A percentile compares a stretch with the other conserved stretches of the same genome.
phyloP scores from a whole-genome alignment of 805 yeast species.

The Myxozyma geophila region DNA sequence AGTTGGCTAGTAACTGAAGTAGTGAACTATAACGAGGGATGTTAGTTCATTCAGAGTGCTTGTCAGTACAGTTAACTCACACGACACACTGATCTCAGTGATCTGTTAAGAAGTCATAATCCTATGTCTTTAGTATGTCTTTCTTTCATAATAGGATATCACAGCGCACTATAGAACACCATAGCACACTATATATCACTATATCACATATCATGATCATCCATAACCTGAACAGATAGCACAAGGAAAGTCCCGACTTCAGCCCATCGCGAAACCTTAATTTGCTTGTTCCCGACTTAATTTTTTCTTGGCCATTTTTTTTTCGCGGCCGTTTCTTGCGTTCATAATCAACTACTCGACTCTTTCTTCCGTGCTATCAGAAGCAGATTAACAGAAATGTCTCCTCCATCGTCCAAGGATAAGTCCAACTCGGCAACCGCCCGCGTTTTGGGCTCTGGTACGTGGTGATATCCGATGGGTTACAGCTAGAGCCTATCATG shows the following conservation, averaged over 20 bases:
- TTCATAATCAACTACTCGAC: not conserved
- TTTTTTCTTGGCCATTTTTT: not conserved
- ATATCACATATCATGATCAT: too few species aligned
- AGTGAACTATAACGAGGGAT: too few species aligned
- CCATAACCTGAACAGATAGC: too few species aligned
- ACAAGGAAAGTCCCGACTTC: not conserved
- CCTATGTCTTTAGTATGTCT: too few species aligned
- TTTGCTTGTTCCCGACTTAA: not conserved
- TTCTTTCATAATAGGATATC: too few species aligned
- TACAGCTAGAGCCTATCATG: not conserved
- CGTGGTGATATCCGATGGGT: constrained; percentile 19
- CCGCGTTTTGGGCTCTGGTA: constrained; percentile 84
- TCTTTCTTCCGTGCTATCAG: not conserved
- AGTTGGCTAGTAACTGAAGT: too few species aligned
- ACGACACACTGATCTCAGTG: too few species aligned
- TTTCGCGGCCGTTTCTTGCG: not conserved
- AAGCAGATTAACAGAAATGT: constrained; percentile 21
- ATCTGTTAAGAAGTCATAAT: too few species aligned
- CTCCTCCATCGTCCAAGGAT: constrained; percentile 53
- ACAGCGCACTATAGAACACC: too few species aligned
- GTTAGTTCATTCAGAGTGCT: too few species aligned
- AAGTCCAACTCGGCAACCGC: constrained; percentile 88
- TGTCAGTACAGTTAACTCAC: too few species aligned
- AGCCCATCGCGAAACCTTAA: not conserved
- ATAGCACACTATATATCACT: too few species aligned